Percentiles rank a stretch among this genome's conserved stretches.
These are phyloP conservation scores for Hevea brasiliensis DNA, from an alignment of 345 rosid genomes.

Conservation along the genomic window DNA sequence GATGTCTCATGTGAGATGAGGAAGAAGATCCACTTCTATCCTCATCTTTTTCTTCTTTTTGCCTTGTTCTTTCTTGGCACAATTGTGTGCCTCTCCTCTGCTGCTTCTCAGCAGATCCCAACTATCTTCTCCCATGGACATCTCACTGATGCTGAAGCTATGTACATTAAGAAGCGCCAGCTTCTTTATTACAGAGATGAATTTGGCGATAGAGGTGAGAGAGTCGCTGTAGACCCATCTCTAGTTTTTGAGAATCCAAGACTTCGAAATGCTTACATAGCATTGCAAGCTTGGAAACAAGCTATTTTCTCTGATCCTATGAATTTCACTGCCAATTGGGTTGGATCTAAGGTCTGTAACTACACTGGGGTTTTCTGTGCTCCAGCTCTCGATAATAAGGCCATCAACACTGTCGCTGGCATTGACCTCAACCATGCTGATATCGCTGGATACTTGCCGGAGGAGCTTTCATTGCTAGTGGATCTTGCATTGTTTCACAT, in stretches of 20 bases:
- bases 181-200: slow-evolving; percentile 88
- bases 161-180: slow-evolving; percentile 71
- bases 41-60: slow-evolving; percentile 26
- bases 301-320: slow-evolving; percentile 26
- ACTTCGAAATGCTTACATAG: slow-evolving; percentile 25
- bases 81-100: slow-evolving; percentile 16
- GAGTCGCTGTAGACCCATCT: slow-evolving; percentile 52
- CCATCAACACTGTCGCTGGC: slow-evolving; percentile 23
- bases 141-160: slow-evolving; percentile 59
- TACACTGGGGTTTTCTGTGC: slow-evolving; percentile 24
- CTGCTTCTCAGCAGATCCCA: slow-evolving; percentile 26
- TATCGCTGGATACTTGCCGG: slow-evolving; percentile 29
- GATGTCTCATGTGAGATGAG: slow-evolving; percentile 86
- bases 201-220: slow-evolving; percentile 84
- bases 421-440: slow-evolving; percentile 34
- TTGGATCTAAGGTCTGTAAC: slow-evolving; percentile 21
- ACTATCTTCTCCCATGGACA: slow-evolving; percentile 42
- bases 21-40: slow-evolving; percentile 40
- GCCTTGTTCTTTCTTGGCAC: slow-evolving; percentile 12
- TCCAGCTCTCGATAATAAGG: slow-evolving; percentile 15
- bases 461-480: slow-evolving; percentile 23
- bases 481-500: slow-evolving; percentile 33
- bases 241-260: slow-evolving; percentile 23
- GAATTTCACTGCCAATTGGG: slow-evolving; percentile 25
- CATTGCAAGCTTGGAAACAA: slow-evolving; percentile 30